phyloP scores from a whole-genome alignment of 768 basidiomycete genomes.

The Suillus paluster region DNA sequence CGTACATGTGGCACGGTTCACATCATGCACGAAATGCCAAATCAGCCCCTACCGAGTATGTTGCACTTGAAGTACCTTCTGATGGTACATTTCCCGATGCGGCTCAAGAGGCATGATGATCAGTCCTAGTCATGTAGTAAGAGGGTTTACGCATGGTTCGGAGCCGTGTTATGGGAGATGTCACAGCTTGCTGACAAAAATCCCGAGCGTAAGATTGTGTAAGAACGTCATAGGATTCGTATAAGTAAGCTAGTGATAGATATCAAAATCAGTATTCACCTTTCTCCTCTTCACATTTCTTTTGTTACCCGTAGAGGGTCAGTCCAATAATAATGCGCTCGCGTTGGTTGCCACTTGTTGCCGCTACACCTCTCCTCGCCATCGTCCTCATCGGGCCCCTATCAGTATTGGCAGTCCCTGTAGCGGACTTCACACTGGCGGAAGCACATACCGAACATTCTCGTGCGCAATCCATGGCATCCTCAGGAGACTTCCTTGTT shows the following conservation, averaged over 20 bases:
- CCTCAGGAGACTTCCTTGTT: not conserved
- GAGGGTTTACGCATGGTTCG: not conserved
- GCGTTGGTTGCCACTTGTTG: not conserved
- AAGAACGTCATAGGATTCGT: not conserved
- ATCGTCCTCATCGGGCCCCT: slow-evolving; percentile 12
- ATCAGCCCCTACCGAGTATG: no score
- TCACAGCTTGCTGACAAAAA: slow-evolving; percentile 11
- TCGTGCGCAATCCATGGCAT: not conserved
- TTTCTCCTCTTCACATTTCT: not conserved
- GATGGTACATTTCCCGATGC: no score
- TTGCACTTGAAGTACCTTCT: no score
- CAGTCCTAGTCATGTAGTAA: no score
- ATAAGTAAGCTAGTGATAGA: not conserved
- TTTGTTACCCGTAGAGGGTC: not conserved
- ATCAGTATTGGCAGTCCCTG: not conserved
- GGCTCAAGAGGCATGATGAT: no score
- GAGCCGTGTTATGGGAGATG: not conserved
- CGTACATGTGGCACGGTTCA: no score
- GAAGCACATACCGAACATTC: not conserved
- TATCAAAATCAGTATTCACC: not conserved
- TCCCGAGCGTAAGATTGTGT: not conserved
- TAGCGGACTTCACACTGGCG: not conserved
- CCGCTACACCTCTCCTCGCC: slow-evolving; percentile 1
- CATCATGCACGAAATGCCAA: no score
- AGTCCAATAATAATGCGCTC: slow-evolving; percentile 17